A percentile compares a stretch with the other conserved stretches of the same genome.
Conservation (phyloP, 805 yeast genomes). For the Candida adriatica region DNA sequence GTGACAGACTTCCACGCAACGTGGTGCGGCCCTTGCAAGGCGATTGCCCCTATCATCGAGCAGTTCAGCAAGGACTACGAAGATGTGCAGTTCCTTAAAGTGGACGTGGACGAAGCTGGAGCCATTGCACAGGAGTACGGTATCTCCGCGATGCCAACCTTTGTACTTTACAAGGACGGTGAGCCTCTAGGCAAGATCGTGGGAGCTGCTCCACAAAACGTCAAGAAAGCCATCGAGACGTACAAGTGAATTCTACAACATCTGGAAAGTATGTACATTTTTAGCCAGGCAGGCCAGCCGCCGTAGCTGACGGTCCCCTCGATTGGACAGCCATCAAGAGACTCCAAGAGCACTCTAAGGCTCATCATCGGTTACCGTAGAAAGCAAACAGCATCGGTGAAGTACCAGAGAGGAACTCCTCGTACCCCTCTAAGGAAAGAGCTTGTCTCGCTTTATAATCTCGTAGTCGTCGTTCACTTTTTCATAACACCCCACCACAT, state of each 20-base stretch:
- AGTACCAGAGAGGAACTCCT: no score
- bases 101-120: constrained; percentile 59
- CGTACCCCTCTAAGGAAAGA: constrained; percentile 15
- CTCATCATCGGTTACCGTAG: no score
- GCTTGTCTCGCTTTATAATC: constrained; percentile 21
- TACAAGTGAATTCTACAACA: constrained; percentile 14
- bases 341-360: no score
- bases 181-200: constrained; percentile 48
- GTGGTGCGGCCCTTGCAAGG: constrained; percentile 79
- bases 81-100: constrained; percentile 55
- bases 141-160: constrained; percentile 74
- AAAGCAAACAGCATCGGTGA: no score
- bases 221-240: constrained; percentile 28
- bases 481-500: constrained; percentile 8
- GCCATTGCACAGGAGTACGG: constrained; percentile 58
- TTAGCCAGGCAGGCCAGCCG: no score
- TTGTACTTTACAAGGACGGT: constrained; percentile 52
- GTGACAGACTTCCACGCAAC: constrained; percentile 63
- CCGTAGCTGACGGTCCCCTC: no score
- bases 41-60: constrained; percentile 54
- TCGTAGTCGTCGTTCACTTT: constrained; percentile 21
- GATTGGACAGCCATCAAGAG: no score
- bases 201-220: constrained; percentile 46
- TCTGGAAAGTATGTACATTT: no score
- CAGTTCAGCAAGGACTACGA: constrained; percentile 30